Evolutionary conservation across 2,329 filamentous ascomycete genomes (phyloP).

Genomic region (Sordariomycetes sp.): DNA sequence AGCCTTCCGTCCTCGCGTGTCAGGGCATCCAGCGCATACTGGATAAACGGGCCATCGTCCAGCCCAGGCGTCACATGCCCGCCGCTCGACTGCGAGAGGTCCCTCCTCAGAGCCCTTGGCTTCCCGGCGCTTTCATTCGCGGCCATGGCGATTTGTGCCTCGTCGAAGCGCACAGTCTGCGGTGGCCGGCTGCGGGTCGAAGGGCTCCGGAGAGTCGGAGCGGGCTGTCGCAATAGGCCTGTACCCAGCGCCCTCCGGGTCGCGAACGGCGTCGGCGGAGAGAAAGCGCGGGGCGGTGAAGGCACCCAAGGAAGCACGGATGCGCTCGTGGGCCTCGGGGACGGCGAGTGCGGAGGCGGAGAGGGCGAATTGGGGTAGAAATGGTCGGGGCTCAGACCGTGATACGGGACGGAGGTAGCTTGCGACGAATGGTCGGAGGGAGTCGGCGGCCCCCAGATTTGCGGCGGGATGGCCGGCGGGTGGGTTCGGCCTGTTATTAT

Average conservation of each 20-base stretch:
- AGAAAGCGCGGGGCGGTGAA: slow-evolving; percentile 1
- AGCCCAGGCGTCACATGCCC: slow-evolving; percentile 60
- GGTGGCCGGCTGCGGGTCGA: not conserved
- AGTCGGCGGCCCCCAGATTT: slow-evolving; percentile 3
- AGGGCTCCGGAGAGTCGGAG: not conserved
- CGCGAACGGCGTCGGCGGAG: not conserved
- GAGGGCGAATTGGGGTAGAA: slow-evolving; percentile 3
- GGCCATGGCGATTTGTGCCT: slow-evolving; percentile 27
- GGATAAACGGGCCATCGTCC: slow-evolving; percentile 80
- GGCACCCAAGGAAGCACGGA: slow-evolving; percentile 1
- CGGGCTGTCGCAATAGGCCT: not conserved
- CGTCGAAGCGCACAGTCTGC: slow-evolving; percentile 22
- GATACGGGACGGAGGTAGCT: slow-evolving; percentile 1
- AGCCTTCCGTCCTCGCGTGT: slow-evolving; percentile 56
- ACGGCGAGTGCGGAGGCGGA: not conserved
- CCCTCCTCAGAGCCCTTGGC: slow-evolving; percentile 11
- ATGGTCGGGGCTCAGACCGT: slow-evolving; percentile 3
- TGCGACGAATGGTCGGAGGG: slow-evolving; percentile 1
- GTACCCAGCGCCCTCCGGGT: not conserved
- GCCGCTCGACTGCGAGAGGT: slow-evolving; percentile 11
- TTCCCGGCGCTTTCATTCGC: slow-evolving; percentile 19
- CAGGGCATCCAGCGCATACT: slow-evolving; percentile 80
- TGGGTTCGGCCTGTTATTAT: not conserved
- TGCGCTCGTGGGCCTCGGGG: not conserved
- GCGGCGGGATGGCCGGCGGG: not conserved